Percentiles rank a stretch among this genome's conserved stretches.
phyloP scores from a whole-genome alignment of 164 flowering plant genomes.

The Brasenia schreberi region DNA sequence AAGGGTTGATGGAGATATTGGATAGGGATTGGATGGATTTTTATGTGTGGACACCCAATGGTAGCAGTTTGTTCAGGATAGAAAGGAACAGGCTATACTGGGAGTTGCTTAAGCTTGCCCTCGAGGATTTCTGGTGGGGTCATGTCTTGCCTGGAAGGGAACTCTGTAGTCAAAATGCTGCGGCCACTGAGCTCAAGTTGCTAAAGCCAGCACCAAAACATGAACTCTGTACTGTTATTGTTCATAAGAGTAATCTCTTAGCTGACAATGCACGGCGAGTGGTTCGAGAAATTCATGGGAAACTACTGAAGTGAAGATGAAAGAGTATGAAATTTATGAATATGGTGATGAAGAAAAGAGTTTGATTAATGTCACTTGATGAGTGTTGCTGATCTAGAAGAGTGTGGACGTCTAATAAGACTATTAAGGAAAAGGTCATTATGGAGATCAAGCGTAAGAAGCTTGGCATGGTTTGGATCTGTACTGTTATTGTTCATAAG shows the following conservation, averaged over 20 bases:
- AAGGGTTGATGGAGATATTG: conserved; percentile 61
- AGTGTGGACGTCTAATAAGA: no score
- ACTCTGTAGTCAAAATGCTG: conserved; percentile 8
- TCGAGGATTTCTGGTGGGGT: conserved; percentile 65
- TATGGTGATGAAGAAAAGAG: background rate
- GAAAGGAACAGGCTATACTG: conserved; percentile 38
- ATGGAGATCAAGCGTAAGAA: no score
- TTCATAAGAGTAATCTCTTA: conserved; percentile 27
- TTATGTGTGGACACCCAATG: conserved; percentile 56
- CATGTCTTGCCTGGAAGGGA: conserved; percentile 58
- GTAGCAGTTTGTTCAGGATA: conserved; percentile 52
- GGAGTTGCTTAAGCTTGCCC: conserved; percentile 29
- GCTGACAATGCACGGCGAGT: conserved; percentile 28
- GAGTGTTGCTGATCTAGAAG: no score
- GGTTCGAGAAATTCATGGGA: conserved; percentile 39
- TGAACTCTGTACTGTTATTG: conserved; percentile 23
- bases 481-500: conserved; percentile 20
- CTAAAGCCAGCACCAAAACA: conserved; percentile 28
- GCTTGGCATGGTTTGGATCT: conserved; percentile 2
- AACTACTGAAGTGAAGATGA: conserved; percentile 7
- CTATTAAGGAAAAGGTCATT: no score
- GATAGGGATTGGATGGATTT: conserved; percentile 55
- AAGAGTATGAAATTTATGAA: background rate
- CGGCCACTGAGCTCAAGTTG: background rate
- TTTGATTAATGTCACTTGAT: no score